These are phyloP conservation scores for Phytophthora rubi DNA, from an alignment of 352 stramenopile species.

Conservation along the genomic window DNA sequence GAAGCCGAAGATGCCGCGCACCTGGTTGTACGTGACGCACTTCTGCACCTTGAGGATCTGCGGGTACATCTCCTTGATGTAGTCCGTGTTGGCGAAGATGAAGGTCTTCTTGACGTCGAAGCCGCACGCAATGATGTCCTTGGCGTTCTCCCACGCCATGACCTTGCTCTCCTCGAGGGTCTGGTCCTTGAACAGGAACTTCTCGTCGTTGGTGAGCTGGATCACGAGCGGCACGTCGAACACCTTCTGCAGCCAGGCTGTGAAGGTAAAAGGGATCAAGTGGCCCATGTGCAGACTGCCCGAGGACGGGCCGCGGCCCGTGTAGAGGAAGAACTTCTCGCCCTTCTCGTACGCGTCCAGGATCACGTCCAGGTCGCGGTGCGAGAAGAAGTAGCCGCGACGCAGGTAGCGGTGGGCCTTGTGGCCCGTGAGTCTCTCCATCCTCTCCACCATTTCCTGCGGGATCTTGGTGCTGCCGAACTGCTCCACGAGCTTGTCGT, in stretches of 20 bases:
- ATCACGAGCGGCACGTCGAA: constrained; percentile 99
- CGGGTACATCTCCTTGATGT: constrained; percentile 99
- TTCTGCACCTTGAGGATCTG: constrained; percentile 99
- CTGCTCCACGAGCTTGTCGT: constrained; percentile 98
- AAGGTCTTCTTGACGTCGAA: constrained; percentile 99
- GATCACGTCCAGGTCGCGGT: constrained; percentile 97
- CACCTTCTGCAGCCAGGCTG: constrained; percentile 97
- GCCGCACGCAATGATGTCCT: constrained; percentile 99
- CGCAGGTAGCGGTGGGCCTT: constrained; percentile 97
- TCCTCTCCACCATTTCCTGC: constrained; percentile 91
- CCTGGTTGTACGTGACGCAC: constrained; percentile 97
- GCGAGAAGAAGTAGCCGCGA: constrained; percentile 99
- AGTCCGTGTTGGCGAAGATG: constrained; percentile 99
- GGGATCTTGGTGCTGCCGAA: constrained; percentile 98
- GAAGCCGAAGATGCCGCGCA: constrained; percentile 99
- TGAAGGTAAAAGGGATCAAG: constrained; percentile 99
- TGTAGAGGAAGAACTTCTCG: constrained; percentile 99
- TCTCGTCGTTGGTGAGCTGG: constrained; percentile 99
- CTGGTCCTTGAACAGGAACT: constrained; percentile 99
- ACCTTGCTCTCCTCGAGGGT: constrained; percentile 88
- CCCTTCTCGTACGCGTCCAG: constrained; percentile 96
- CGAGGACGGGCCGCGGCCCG: constrained; percentile 96
- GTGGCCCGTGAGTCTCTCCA: constrained; percentile 96
- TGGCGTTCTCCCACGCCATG: constrained; percentile 99
- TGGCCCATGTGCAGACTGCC: constrained; percentile 99